phyloP scores from a whole-genome alignment of 2,329 filamentous ascomycete genomes.

The Chrysoporthe cubensis region DNA sequence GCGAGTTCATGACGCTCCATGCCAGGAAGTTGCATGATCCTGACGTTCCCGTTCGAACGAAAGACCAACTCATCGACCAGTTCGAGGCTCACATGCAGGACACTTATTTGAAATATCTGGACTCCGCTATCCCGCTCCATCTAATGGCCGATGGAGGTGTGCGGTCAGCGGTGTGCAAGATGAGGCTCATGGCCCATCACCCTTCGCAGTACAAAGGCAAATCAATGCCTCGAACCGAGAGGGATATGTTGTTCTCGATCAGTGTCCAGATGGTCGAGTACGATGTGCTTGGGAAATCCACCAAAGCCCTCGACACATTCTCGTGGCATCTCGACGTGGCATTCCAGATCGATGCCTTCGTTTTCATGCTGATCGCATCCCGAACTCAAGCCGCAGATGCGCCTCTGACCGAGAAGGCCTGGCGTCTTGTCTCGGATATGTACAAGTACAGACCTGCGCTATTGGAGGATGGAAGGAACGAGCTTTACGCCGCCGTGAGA shows the following conservation, averaged over 20 bases:
- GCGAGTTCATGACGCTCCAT: constrained; percentile 43
- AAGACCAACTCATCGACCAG: constrained; percentile 36
- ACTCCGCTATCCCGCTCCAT: constrained; percentile 42
- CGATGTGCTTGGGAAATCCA: constrained; percentile 28
- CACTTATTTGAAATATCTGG: constrained; percentile 37
- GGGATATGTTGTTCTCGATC: constrained; percentile 32
- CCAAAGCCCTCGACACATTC: constrained; percentile 28
- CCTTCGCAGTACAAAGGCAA: constrained; percentile 31
- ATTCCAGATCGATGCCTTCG: constrained; percentile 32
- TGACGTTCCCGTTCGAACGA: constrained; percentile 27
- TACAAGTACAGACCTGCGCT: constrained; percentile 29
- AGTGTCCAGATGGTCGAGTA: constrained; percentile 32
- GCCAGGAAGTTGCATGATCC: constrained; percentile 48
- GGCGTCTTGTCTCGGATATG: constrained; percentile 30
- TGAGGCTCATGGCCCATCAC: constrained; percentile 34
- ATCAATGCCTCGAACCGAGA: constrained; percentile 31
- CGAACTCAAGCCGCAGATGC: constrained; percentile 29
- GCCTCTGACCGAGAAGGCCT: constrained; percentile 29
- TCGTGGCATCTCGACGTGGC: constrained; percentile 33
- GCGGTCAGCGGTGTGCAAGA: constrained; percentile 31
- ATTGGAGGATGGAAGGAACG: constrained; percentile 24
- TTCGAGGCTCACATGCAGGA: constrained; percentile 35
- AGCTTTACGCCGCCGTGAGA: constrained; percentile 30
- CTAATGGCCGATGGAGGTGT: constrained; percentile 29
- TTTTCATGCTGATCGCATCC: constrained; percentile 30